Base-by-base conservation (phyloP, 441 rosid genomes). In the Jatropha multifida region DNA sequence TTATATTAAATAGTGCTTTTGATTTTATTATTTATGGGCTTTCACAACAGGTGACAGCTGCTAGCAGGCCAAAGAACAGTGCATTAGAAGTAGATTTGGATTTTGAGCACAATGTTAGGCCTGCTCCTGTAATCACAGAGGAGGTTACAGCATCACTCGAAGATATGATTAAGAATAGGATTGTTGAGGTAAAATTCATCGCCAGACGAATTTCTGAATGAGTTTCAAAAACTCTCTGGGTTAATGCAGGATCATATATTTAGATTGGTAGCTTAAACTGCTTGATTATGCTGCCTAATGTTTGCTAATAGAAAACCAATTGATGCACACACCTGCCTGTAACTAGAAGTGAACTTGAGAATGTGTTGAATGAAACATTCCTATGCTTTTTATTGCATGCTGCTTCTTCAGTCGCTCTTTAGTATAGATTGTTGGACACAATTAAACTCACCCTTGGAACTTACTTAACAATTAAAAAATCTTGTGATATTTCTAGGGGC, bases 51-150 rank as follows among this genome's bases (percentile, higher is more conserved):
- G 88, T 92, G 65, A 89, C 93, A 81, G 99, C 99, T 70, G 82
- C 90, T 41, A 83, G 82, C 82, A 90, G 99, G 86, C 98, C 97
- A 42, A 89, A 81, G 86, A 93, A 93, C 75, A 95, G 99, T 84
- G 99, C 98, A 9, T 76, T 95, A 72, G 98, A 95, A 83, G 98
- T 89, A 79, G 98, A 90, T 87, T 84, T 95, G 79, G 98, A 95
- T 81, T 95, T 93, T 85, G 98, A 93, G 83, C 97, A 90, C 86
- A 95, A 95, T 75, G 91, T 84, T 44, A 88, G 97, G 82, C 99
- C 99, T 78, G 90, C 96, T 67, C 96, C 96, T 66, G 94, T 89
- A 59, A 93, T 95, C 80, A 93, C 98, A 49, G 99, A 93, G 88
- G 99, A 95, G 87, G 88, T 89, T 74, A 89, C 97, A n/a, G 89